Percentiles rank a stretch among this genome's conserved stretches.
phyloP scores from a whole-genome alignment of 164 flowering plant species.

The Tinospora cordifolia region DNA sequence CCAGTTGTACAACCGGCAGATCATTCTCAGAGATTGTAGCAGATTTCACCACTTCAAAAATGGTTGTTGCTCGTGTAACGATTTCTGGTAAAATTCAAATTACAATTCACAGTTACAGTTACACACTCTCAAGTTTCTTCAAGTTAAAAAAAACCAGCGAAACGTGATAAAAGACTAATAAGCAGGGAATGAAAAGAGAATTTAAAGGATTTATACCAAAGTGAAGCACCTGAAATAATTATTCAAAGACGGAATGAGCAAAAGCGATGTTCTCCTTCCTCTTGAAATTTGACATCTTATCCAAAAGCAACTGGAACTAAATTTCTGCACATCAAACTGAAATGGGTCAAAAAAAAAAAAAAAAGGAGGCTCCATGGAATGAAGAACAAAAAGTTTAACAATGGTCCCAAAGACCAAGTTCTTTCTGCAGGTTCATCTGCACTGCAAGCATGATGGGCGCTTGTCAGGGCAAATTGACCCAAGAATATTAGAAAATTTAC shows the following conservation, averaged over 20 bases:
- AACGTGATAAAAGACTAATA: neutral
- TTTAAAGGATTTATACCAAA: neutral
- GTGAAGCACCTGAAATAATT: neutral
- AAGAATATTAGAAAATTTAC: no score
- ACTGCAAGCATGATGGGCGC: neutral
- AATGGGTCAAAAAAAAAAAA: neutral
- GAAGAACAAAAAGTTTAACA: neutral
- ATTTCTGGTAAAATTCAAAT: constrained; percentile 19
- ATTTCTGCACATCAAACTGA: neutral
- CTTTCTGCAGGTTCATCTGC: neutral
- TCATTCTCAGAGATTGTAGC: constrained; percentile 22
- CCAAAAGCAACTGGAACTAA: neutral
- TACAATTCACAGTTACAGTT: neutral
- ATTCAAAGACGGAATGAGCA: no score
- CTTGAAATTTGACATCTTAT: no score
- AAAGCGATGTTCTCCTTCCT: no score
- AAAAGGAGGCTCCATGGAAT: no score
- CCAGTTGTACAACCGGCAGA: constrained; percentile 14
- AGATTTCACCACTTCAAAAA: constrained; percentile 24
- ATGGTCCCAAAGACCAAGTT: neutral
- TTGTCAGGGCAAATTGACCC: no score
- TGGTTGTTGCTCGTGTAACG: constrained; percentile 23
- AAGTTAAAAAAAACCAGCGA: neutral
- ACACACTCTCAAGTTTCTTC: constrained; percentile 2
- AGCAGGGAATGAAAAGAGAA: neutral